phyloP scores from a whole-genome alignment of 371 early-diverging fungal genomes.

The Mucor racemosus region DNA sequence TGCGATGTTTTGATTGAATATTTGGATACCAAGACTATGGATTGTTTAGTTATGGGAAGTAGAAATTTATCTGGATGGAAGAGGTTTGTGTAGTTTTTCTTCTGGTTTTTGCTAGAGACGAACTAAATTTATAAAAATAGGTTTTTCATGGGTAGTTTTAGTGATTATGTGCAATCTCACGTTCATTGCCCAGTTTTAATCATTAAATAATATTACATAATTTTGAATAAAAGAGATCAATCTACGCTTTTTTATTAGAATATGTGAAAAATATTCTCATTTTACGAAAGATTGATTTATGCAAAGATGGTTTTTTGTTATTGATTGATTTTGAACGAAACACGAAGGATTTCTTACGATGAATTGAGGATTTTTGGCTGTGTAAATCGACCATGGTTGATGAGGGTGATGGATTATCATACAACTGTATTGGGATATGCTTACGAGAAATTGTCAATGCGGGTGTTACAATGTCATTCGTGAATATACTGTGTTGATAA shows the following conservation, averaged over 20 bases:
- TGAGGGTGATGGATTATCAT: not conserved
- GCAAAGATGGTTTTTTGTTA: not conserved
- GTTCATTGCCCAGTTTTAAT: slow-evolving; percentile 56
- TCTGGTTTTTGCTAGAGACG: not conserved
- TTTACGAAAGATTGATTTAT: not conserved
- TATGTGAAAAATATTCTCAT: not conserved
- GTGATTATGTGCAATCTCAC: slow-evolving; percentile 52
- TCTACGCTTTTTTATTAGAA: not conserved
- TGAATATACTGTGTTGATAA: too few relatives aligned
- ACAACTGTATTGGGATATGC: not conserved
- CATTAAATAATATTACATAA: slow-evolving; percentile 34
- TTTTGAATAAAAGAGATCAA: not conserved
- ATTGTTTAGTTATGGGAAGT: slow-evolving; percentile 55
- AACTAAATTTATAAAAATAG: slow-evolving; percentile 23
- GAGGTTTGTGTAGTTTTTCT: slow-evolving; percentile 31
- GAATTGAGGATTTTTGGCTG: not conserved
- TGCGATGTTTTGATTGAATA: slow-evolving; percentile 46
- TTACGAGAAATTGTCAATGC: not conserved
- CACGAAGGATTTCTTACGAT: not conserved
- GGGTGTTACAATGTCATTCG: not conserved
- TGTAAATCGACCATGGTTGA: not conserved
- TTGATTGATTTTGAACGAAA: not conserved
- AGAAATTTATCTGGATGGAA: slow-evolving; percentile 55
- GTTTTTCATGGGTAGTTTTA: slow-evolving; percentile 57
- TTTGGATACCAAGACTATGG: slow-evolving; percentile 36